These are phyloP conservation scores for Beauveria scarabaeidicola DNA, from an alignment of 2,329 filamentous ascomycete genomes.

Conservation along the genomic window DNA sequence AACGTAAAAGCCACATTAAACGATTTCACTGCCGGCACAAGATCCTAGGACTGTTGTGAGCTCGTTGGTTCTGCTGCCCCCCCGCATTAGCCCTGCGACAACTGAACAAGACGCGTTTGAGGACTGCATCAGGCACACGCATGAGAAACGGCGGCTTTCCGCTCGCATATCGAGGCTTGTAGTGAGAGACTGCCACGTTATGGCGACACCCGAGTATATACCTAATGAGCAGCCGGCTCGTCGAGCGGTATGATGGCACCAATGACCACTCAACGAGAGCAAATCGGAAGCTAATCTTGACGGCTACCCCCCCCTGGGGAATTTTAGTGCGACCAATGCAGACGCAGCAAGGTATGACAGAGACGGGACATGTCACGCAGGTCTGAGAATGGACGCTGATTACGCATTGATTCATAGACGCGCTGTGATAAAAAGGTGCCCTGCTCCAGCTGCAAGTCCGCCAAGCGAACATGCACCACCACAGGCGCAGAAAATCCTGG, in stretches of 20 bases:
- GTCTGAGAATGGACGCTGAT: background rate
- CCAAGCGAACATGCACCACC: constrained; percentile 46
- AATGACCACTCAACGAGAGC: background rate
- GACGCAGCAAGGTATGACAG: constrained; percentile 18
- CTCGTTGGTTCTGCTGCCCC: background rate
- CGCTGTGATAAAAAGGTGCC: constrained; percentile 51
- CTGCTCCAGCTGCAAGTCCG: constrained; percentile 49
- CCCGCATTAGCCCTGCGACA: background rate
- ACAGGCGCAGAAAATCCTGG: constrained; percentile 45
- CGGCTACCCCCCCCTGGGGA: background rate
- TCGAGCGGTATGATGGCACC: constrained; percentile 5
- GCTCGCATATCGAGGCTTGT: background rate
- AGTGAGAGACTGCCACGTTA: background rate
- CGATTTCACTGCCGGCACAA: too few species aligned
- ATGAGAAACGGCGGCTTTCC: background rate
- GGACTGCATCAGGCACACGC: too few species aligned
- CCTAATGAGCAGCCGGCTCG: constrained; percentile 6
- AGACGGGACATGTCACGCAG: background rate
- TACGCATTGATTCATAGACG: background rate
- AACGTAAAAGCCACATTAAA: background rate
- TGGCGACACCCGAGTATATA: constrained; percentile 1
- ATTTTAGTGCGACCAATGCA: constrained; percentile 26
- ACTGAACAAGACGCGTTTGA: too few species aligned
- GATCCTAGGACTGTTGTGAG: too few species aligned
- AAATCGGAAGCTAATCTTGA: background rate